Evolutionary conservation across 208 protist genomes (phyloP).

Genomic region (Naegleria gruberi): DNA sequence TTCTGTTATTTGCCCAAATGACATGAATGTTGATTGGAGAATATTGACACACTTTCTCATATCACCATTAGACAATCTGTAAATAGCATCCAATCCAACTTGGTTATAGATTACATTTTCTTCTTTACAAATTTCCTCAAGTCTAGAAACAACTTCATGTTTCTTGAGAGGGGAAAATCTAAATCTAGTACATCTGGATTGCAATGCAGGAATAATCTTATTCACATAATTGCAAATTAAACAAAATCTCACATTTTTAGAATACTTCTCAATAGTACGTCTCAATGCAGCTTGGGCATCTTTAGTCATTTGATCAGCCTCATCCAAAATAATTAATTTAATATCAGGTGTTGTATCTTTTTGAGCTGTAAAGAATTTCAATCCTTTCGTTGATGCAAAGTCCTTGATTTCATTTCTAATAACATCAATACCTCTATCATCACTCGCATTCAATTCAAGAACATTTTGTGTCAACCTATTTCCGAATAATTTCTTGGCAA

Average conservation of each 20-base stretch:
- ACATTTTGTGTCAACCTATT: constrained; percentile 62
- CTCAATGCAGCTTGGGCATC: constrained; percentile 94
- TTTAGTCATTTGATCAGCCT: constrained; percentile 97
- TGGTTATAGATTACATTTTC: constrained; percentile 67
- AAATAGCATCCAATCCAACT: constrained; percentile 78
- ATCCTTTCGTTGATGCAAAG: constrained; percentile 85
- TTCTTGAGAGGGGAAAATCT: constrained; percentile 86
- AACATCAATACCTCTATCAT: constrained; percentile 96
- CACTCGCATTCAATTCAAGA: constrained; percentile 97
- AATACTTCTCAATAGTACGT: constrained; percentile 93
- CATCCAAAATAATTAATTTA: constrained; percentile 98
- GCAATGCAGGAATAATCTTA: constrained; percentile 83
- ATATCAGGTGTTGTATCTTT: constrained; percentile 39
- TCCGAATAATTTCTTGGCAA: constrained; percentile 83
- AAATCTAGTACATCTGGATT: constrained; percentile 97
- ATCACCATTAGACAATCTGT: constrained; percentile 83
- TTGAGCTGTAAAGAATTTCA: constrained; percentile 68
- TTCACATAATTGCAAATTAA: constrained; percentile 98
- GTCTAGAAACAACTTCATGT: constrained; percentile 62
- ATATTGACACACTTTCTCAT: constrained; percentile 94
- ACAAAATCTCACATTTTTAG: constrained; percentile 92
- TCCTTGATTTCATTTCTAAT: constrained; percentile 94
- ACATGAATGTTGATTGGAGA: constrained; percentile 79
- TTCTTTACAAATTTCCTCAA: constrained; percentile 64
- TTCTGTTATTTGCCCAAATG: constrained; percentile 39